Percentiles rank a stretch among this genome's conserved stretches.
Evolutionary conservation across 345 rosid species (phyloP).

Genomic region (Gossypium rotundifolium): DNA sequence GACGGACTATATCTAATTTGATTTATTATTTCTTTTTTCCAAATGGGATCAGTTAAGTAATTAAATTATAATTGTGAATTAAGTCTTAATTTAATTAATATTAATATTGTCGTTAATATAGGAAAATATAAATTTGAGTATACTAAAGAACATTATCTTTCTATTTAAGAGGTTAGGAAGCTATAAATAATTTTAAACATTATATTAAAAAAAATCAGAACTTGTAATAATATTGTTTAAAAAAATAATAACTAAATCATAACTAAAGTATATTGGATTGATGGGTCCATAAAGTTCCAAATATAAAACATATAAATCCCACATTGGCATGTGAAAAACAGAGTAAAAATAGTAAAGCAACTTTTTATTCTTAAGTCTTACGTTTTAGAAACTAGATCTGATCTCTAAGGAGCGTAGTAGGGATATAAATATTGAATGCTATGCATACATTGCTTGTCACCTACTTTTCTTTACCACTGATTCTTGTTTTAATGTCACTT

Average conservation of each 20-base stretch:
- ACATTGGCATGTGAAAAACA: background rate
- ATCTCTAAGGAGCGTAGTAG: background rate
- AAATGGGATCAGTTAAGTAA: too few species aligned
- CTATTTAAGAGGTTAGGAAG: accelerated
- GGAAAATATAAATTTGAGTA: accelerated
- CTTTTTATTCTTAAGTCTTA: background rate
- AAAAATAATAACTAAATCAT: too few species aligned
- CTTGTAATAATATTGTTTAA: too few species aligned
- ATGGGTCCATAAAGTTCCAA: too few species aligned
- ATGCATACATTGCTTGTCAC: background rate
- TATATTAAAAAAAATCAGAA: too few species aligned
- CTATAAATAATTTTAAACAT: too few species aligned
- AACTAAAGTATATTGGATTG: too few species aligned
- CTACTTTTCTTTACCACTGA: background rate
- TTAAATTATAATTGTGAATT: too few species aligned
- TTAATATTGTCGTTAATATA: accelerated
- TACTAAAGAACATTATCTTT: accelerated
- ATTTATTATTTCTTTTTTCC: too few species aligned
- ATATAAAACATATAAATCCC: too few species aligned
- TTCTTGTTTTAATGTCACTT: too few species aligned
- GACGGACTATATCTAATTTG: too few species aligned
- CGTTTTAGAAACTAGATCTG: background rate
- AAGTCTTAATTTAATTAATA: accelerated
- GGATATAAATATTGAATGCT: background rate
- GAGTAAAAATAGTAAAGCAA: background rate